A percentile compares a stretch with the other conserved stretches of the same genome.
Conservation (phyloP, 495 filamentous ascomycete genomes). For the Penicillium soppii region DNA sequence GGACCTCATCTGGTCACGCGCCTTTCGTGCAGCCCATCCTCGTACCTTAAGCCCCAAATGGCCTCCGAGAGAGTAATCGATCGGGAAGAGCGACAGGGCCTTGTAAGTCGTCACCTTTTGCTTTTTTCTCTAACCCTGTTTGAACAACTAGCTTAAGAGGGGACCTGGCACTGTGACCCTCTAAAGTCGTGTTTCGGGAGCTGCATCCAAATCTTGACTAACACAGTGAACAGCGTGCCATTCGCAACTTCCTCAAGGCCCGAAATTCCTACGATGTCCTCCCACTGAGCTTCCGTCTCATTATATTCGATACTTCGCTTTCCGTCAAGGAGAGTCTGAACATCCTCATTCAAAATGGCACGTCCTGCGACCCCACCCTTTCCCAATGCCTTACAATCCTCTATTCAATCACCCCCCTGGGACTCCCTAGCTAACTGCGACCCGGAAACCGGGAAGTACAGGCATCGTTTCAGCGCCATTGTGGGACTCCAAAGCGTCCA, state of each 20-base stretch:
- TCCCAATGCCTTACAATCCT: not conserved
- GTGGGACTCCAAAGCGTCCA: constrained; percentile 94
- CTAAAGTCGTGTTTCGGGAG: constrained; percentile 15
- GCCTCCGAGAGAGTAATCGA: constrained; percentile 72
- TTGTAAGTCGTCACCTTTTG: constrained; percentile 61
- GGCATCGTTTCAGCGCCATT: constrained; percentile 97
- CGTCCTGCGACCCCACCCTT: constrained; percentile 14
- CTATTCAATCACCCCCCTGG: not conserved
- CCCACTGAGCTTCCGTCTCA: constrained; percentile 93
- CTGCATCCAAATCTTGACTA: constrained; percentile 32
- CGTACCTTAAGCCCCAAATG: constrained; percentile 75
- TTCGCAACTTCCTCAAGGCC: constrained; percentile 95
- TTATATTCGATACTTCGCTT: constrained; percentile 91
- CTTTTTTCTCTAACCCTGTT: constrained; percentile 9
- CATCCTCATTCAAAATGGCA: constrained; percentile 97
- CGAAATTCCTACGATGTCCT: constrained; percentile 98
- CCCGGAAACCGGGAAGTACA: constrained; percentile 38
- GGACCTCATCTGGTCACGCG: constrained; percentile 44
- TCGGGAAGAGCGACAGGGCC: constrained; percentile 85
- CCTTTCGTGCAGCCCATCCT: constrained; percentile 75
- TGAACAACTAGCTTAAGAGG: no score
- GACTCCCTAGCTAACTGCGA: constrained; percentile 24
- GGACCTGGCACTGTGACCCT: constrained; percentile 15
- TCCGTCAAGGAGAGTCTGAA: constrained; percentile 96
- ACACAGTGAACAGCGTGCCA: constrained; percentile 62